Percentiles rank a stretch among this genome's conserved stretches.
Evolutionary conservation across 805 yeast species (phyloP).

Genomic region (Hanseniaspora thailandica): DNA sequence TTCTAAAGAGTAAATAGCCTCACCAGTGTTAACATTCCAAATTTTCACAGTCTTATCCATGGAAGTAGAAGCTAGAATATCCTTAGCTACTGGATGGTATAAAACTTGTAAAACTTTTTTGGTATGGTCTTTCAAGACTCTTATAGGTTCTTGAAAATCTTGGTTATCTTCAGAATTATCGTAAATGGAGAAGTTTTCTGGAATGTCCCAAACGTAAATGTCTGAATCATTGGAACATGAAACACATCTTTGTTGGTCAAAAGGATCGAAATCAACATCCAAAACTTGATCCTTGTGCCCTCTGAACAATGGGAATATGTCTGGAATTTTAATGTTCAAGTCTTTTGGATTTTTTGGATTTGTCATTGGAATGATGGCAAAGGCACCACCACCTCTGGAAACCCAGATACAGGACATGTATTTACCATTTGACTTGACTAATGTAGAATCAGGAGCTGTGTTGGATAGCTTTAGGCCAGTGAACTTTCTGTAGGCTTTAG

Average conservation of each 20-base stretch:
- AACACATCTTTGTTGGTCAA: constrained; percentile 59
- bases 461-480: constrained; percentile 57
- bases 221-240: constrained; percentile 76
- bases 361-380: constrained; percentile 74
- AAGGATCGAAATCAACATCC: constrained; percentile 93
- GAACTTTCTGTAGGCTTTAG: constrained; percentile 40
- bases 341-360: constrained; percentile 32
- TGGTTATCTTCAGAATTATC: constrained; percentile 46
- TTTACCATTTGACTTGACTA: constrained; percentile 76
- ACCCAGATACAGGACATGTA: constrained; percentile 84
- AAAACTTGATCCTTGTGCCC: constrained; percentile 93
- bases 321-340: constrained; percentile 78
- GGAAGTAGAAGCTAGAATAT: constrained; percentile 81
- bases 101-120: constrained; percentile 87
- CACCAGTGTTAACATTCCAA: constrained; percentile 76
- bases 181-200: constrained; percentile 64
- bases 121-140: constrained; percentile 69
- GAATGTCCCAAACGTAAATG: constrained; percentile 79
- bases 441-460: constrained; percentile 93
- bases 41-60: constrained; percentile 82
- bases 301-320: constrained; percentile 80
- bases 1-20: constrained; percentile 56
- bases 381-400: constrained; percentile 94
- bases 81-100: constrained; percentile 79
- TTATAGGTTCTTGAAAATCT: constrained; percentile 40